A percentile compares a stretch with the other conserved stretches of the same genome.
These are phyloP conservation scores for Claviceps maximensis DNA, from an alignment of 2,329 filamentous ascomycete species.

Conservation along the genomic window DNA sequence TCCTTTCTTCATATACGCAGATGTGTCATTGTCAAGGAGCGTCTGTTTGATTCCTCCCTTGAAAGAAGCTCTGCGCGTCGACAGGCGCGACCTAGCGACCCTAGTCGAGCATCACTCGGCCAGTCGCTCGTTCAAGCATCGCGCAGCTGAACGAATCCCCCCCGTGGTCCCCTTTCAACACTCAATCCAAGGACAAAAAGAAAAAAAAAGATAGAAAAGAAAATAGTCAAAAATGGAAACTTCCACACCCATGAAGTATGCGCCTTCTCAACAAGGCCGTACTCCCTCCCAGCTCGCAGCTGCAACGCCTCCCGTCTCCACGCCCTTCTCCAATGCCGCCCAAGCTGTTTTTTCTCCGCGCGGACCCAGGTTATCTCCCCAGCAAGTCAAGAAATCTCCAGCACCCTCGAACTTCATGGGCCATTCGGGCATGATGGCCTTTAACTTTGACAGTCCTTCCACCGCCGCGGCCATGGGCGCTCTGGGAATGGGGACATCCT, in stretches of 20 bases:
- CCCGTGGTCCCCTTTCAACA: background rate
- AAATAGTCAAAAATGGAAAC: constrained; percentile 34
- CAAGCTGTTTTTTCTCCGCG: constrained; percentile 47
- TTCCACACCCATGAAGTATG: constrained; percentile 36
- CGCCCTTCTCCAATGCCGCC: constrained; percentile 47
- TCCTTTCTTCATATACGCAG: background rate
- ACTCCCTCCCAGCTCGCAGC: constrained; percentile 39
- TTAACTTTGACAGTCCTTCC: constrained; percentile 52
- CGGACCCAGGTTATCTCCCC: constrained; percentile 46
- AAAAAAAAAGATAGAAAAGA: background rate
- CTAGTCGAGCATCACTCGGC: background rate
- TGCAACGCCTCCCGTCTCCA: constrained; percentile 53
- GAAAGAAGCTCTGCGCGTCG: background rate
- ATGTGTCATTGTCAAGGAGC: too few relatives aligned
- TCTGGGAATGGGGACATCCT: constrained; percentile 33
- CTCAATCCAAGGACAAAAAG: background rate
- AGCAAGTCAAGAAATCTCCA: constrained; percentile 51
- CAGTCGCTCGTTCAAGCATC: too few relatives aligned
- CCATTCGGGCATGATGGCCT: constrained; percentile 29
- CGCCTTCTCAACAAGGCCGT: constrained; percentile 27
- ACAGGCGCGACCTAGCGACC: background rate
- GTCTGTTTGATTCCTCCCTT: background rate
- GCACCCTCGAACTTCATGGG: constrained; percentile 38
- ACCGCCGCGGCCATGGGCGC: constrained; percentile 48
- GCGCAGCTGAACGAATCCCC: background rate